Evolutionary conservation across 2,329 filamentous ascomycete species (phyloP), one percentile per base, ranked within the genome.

Genomic region (Cyanodermella asteris): DNA sequence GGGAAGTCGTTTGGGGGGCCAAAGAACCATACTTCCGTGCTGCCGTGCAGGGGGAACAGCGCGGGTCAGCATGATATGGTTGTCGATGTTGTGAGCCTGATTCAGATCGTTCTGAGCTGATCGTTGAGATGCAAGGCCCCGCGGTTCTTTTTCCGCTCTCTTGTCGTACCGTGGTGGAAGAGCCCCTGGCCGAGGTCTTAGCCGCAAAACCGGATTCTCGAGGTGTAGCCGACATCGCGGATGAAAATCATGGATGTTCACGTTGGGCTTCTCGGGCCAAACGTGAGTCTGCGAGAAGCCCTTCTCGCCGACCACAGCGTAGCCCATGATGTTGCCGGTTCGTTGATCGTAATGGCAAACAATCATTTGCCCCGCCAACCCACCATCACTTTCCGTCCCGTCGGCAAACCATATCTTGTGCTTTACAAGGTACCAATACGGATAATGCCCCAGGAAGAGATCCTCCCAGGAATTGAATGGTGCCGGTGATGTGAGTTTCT

Each of bases 401-500:
- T 91, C 78, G 30, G 68, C 64, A 40, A 91, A 84, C 82, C 82
- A 93, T 34, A 93, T 55, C 46, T 76, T 82, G 42, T 76, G 58
- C 25, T 64, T 67, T 0, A 76, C 59, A 1, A 93, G 55, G 39
- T 91, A 91, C 82, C 82, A 93, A 38, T 72, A 67, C 1, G 73
- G 72, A 34, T 87, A 63, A 42, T 87, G 75, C 12, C 69, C 59
- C 20, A 61, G 52, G 43, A 75, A 91, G 3, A 91, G 61, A 14
- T 73, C 60, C 29, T 64, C 65, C 47, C 71, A 91, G 13, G 58
- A 69, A 3, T 50, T 36, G 38, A 61, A 70, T 5, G 72, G 70
- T 5, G 56, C 58, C 0, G 70, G 55, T 1, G 57, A 55, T 1
- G 48, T 46, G 15, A 81, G 49, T 11, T 45, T n/a, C n/a, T n/a